Evolutionary conservation across 1,139 yeast genomes (phyloP).

Genomic region (Candida tunisiensis): DNA sequence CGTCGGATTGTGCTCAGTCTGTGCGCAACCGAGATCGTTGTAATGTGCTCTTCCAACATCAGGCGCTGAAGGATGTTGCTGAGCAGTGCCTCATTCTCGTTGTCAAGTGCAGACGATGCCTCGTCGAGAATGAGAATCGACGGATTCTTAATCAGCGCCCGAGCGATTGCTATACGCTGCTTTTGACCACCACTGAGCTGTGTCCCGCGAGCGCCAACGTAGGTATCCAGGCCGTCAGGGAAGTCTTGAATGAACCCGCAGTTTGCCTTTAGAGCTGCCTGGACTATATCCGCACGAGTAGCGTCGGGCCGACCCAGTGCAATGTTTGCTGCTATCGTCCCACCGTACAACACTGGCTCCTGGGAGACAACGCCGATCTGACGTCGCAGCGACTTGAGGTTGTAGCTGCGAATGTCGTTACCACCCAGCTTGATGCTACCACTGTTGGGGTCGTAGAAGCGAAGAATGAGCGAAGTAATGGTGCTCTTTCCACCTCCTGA

Average conservation of each 20-base stretch:
- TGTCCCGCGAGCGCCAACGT: conserved; percentile 77
- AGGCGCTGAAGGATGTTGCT: conserved; percentile 41
- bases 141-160: conserved; percentile 64
- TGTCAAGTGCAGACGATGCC: conserved; percentile 72
- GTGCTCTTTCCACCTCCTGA: conserved; percentile 95
- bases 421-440: conserved; percentile 60
- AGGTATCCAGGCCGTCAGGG: conserved; percentile 71
- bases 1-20: conserved; percentile 75
- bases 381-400: conserved; percentile 56
- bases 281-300: conserved; percentile 43
- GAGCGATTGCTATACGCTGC: conserved; percentile 70
- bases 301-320: conserved; percentile 52
- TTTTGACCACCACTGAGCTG: conserved; percentile 81
- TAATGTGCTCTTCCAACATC: conserved; percentile 49
- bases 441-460: conserved; percentile 62
- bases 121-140: conserved; percentile 59
- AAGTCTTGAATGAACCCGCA: conserved; percentile 58
- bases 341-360: conserved; percentile 86
- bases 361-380: conserved; percentile 83
- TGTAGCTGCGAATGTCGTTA: conserved; percentile 46
- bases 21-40: conserved; percentile 88
- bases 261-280: conserved; percentile 67
- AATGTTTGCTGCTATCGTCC: conserved; percentile 75
- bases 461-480: conserved; percentile 55
- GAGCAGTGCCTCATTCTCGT: conserved; percentile 75